phyloP scores from a whole-genome alignment of 1,284 basidiomycete species.

The Omphalotus olearius region DNA sequence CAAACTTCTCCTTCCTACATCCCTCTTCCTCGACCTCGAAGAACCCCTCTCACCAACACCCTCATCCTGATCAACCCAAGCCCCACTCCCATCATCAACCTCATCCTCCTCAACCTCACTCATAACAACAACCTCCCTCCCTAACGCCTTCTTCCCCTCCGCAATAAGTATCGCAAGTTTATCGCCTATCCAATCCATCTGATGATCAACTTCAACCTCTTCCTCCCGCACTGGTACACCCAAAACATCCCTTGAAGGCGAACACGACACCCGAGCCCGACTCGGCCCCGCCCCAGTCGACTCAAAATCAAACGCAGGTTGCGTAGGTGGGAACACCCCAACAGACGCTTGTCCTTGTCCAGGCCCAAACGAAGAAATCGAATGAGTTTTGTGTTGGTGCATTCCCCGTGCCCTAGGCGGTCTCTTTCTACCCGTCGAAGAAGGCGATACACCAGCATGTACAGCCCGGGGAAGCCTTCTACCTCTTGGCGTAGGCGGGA shows the following conservation, averaged over 20 bases:
- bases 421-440: not conserved
- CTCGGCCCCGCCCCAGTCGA: not conserved
- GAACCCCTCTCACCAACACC: not conserved
- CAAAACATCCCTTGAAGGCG: not conserved
- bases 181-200: slow-evolving; percentile 77
- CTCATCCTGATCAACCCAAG: slow-evolving; percentile 58
- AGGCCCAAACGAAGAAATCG: slow-evolving; percentile 4
- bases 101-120: slow-evolving; percentile 68
- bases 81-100: slow-evolving; percentile 66
- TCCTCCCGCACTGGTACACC: slow-evolving; percentile 18
- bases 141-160: slow-evolving; percentile 68
- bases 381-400: not conserved
- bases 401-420: not conserved
- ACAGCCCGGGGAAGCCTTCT: not conserved
- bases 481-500: slow-evolving; percentile 4
- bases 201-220: slow-evolving; percentile 36
- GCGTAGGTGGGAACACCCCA: slow-evolving; percentile 21
- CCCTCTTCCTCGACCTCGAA: not conserved
- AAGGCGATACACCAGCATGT: not conserved
- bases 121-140: slow-evolving; percentile 67
- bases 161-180: slow-evolving; percentile 63
- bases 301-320: slow-evolving; percentile 36
- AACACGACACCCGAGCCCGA: not conserved
- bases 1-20: not conserved
- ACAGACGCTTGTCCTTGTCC: not conserved